These are phyloP conservation scores for Hymenoscyphus scutula DNA, from an alignment of 2,329 filamentous ascomycete genomes.

Conservation along the genomic window DNA sequence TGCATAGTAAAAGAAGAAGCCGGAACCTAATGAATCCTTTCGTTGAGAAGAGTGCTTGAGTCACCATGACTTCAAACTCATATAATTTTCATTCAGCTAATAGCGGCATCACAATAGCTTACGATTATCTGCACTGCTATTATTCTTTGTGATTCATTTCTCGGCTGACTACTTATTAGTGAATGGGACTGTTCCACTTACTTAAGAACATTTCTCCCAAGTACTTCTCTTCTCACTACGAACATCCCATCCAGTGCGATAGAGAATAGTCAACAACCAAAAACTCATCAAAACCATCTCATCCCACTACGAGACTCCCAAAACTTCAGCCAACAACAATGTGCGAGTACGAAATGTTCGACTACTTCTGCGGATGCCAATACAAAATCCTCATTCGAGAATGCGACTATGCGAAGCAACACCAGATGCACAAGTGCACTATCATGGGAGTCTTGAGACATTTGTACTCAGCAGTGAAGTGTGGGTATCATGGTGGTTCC, in stretches of 20 bases:
- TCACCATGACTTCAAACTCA: neutral
- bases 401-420: neutral
- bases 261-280: neutral
- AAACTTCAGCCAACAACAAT: neutral
- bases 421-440: neutral
- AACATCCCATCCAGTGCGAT: neutral
- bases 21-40: too few species aligned
- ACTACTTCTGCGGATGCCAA: constrained; percentile 3
- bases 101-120: too few species aligned
- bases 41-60: neutral
- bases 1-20: too few species aligned
- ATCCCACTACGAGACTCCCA: neutral
- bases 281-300: neutral
- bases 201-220: neutral
- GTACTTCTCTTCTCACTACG: neutral
- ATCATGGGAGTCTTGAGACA: neutral
- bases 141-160: neutral
- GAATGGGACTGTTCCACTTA: neutral
- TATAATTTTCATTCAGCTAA: too few species aligned
- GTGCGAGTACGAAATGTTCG: constrained; percentile 2
- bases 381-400: constrained; percentile 4
- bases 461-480: constrained; percentile 1
- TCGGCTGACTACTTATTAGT: neutral
- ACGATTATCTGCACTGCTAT: neutral
- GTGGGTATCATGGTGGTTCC: constrained; percentile 4